Conservation (phyloP, 345 rosid genomes). For the Salix arbutifolia region DNA sequence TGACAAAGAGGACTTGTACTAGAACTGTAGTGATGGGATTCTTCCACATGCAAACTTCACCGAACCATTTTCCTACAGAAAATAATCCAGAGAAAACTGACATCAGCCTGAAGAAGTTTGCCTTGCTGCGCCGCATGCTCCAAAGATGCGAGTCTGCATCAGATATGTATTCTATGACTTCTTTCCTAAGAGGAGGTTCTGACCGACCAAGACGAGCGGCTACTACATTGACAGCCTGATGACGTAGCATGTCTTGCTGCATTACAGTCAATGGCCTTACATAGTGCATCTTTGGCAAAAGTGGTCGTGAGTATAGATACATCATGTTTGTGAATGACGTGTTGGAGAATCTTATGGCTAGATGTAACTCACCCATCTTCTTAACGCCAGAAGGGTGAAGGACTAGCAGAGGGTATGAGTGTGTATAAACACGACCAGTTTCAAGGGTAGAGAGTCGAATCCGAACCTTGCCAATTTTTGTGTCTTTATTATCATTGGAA, state of each 20-base stretch:
- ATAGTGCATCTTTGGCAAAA: constrained; percentile 33
- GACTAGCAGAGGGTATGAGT: constrained; percentile 25
- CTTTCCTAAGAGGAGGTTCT: constrained; percentile 30
- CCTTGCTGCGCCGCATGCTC: constrained; percentile 38
- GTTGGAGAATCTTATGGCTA: constrained; percentile 26
- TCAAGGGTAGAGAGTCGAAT: constrained; percentile 30
- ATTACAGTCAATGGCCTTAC: constrained; percentile 25
- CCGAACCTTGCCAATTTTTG: constrained; percentile 30
- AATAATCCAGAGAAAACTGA: constrained; percentile 22
- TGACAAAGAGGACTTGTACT: constrained; percentile 24
- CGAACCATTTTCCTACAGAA: constrained; percentile 22
- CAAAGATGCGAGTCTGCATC: constrained; percentile 30
- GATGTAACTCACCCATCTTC: constrained; percentile 30
- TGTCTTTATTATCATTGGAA: constrained; percentile 17
- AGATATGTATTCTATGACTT: constrained; percentile 27
- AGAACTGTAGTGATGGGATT: constrained; percentile 24
- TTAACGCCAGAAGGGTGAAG: constrained; percentile 30
- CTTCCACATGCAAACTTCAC: constrained; percentile 30
- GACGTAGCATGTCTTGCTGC: constrained; percentile 28
- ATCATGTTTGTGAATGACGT: constrained; percentile 20
- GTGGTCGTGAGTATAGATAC: constrained; percentile 23
- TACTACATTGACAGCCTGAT: constrained; percentile 29
- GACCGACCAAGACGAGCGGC: constrained; percentile 31
- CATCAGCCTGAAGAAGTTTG: constrained; percentile 30
- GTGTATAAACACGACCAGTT: constrained; percentile 30